A percentile compares a stretch with the other conserved stretches of the same genome.
Evolutionary conservation across 352 stramenopile species (phyloP).

Genomic region (Elongisporangium anandrum): DNA sequence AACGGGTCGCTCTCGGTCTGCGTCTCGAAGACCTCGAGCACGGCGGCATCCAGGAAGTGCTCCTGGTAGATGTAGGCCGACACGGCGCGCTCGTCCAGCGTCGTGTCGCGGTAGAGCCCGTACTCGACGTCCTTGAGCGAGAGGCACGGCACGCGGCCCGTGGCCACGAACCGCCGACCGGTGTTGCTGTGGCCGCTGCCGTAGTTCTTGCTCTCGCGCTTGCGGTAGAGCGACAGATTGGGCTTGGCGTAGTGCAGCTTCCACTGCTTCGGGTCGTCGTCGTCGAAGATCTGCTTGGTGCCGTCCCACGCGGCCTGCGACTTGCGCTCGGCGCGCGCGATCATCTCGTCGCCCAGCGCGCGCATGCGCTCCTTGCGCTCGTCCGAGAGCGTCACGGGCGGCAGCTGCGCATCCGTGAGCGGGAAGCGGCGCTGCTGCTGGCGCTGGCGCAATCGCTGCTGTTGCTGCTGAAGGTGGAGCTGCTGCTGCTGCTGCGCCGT

Average conservation of each 20-base stretch:
- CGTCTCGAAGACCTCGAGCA: constrained; percentile 51
- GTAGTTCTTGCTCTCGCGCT: not conserved
- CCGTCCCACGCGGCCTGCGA: constrained; percentile 49
- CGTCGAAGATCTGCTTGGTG: constrained; percentile 55
- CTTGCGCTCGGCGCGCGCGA: constrained; percentile 30
- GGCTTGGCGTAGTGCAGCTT: constrained; percentile 59
- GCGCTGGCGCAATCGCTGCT: no score
- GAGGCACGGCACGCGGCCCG: constrained; percentile 48
- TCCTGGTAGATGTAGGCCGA: constrained; percentile 56
- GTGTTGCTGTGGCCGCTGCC: constrained; percentile 9
- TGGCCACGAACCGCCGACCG: constrained; percentile 42
- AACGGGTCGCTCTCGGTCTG: constrained; percentile 62
- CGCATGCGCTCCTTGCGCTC: constrained; percentile 24
- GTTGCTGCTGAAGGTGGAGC: no score
- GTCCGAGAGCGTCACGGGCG: constrained; percentile 22
- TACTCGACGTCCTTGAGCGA: constrained; percentile 67
- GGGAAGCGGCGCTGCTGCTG: no score
- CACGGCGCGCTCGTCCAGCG: constrained; percentile 54
- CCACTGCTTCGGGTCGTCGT: constrained; percentile 55
- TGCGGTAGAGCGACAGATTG: constrained; percentile 41
- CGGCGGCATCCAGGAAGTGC: constrained; percentile 61
- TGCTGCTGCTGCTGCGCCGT: no score
- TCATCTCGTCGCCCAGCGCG: constrained; percentile 28
- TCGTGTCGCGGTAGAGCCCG: constrained; percentile 65
- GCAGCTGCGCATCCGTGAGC: constrained; percentile 21